Conservation (phyloP, 192 early-diverging fungal species). For the Gryganskiella cystojenkinii region DNA sequence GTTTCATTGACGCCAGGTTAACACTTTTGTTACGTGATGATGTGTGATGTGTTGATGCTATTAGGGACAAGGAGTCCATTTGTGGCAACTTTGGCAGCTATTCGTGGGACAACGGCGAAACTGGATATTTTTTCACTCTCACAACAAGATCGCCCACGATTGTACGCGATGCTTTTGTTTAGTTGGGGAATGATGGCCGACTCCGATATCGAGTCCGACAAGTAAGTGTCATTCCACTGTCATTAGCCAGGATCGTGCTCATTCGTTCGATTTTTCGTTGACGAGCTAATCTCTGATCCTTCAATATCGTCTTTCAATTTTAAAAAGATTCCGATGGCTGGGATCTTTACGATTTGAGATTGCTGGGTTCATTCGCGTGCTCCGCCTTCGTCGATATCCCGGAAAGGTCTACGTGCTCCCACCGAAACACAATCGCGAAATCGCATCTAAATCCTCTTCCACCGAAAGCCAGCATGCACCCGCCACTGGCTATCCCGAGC, state of each 20-base stretch:
- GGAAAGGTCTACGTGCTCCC: conserved; percentile 47
- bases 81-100: conserved; percentile 60
- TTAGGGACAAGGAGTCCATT: conserved; percentile 21
- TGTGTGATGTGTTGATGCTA: not conserved
- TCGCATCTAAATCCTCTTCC: conserved; percentile 3
- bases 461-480: not conserved
- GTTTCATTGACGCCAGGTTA: no score
- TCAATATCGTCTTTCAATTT: not conserved
- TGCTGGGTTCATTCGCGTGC: conserved; percentile 39
- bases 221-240: conserved; percentile 28
- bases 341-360: conserved; percentile 44
- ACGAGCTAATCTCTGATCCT: no score
- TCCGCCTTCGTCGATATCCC: conserved; percentile 39
- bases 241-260: no score
- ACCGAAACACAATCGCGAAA: conserved; percentile 3
- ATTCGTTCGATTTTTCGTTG: no score
- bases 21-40: no score
- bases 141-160: conserved; percentile 48
- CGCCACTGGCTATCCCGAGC: not conserved
- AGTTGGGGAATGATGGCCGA: conserved; percentile 70
- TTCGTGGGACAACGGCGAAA: conserved; percentile 58
- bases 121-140: conserved; percentile 68
- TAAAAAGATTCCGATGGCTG: conserved; percentile 44
- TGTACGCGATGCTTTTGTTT: conserved; percentile 64
- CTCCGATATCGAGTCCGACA: conserved; percentile 71